Conservation (phyloP, 345 rosid species). For the Eucalyptus viminalis region DNA sequence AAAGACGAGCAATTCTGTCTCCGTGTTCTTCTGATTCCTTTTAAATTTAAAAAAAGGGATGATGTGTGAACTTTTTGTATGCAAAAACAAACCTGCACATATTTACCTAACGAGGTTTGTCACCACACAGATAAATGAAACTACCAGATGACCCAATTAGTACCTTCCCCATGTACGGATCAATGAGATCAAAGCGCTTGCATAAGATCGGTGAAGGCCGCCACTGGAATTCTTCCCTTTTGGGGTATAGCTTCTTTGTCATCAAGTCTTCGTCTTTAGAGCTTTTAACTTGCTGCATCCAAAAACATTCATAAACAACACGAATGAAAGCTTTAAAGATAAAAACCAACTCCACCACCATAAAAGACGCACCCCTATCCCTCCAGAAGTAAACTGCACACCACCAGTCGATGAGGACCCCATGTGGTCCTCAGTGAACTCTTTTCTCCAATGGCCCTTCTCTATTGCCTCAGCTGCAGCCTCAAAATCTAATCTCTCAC, state of each 20-base stretch:
- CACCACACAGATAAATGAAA: background rate
- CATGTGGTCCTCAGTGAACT: slow-evolving; percentile 21
- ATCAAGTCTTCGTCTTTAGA: slow-evolving; percentile 32
- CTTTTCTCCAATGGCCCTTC: slow-evolving; percentile 54
- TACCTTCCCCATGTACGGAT: slow-evolving; percentile 97
- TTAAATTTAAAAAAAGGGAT: background rate
- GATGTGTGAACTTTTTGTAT: background rate
- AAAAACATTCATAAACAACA: background rate
- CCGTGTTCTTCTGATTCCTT: background rate
- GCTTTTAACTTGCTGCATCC: slow-evolving; percentile 42
- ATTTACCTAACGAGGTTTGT: background rate
- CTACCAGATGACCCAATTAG: background rate
- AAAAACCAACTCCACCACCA: background rate
- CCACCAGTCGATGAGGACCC: slow-evolving; percentile 44
- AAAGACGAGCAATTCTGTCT: background rate
- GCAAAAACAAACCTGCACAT: background rate
- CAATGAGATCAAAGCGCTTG: slow-evolving; percentile 95
- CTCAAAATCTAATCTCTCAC: slow-evolving; percentile 92
- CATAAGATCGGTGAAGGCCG: slow-evolving; percentile 80
- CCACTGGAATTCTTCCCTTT: slow-evolving; percentile 91
- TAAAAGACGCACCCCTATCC: slow-evolving; percentile 47
- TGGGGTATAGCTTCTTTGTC: slow-evolving; percentile 41
- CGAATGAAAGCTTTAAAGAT: background rate
- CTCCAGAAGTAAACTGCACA: slow-evolving; percentile 69
- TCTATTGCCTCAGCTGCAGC: slow-evolving; percentile 87